Base-by-base conservation (phyloP, 305 asterid genomes). In the Rubia tinctorum region DNA sequence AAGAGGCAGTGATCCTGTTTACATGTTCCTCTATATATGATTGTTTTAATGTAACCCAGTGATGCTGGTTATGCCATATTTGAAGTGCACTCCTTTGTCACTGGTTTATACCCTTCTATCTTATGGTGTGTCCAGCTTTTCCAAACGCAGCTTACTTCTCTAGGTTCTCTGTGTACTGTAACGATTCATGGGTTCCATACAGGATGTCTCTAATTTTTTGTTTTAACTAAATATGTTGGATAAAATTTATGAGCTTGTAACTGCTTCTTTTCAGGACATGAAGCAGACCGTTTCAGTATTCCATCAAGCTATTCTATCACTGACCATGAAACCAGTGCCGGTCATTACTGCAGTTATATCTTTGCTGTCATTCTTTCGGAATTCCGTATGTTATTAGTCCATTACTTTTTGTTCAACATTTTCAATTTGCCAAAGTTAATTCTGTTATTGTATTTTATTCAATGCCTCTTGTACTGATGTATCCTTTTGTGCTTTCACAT, bases 311-410 rank as follows among this genome's bases (percentile, higher is more conserved):
- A 64, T 95, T 73, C 81, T 91, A 73, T 92, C 98, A 73, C 87
- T 85, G 22, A 77, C 70, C 73, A 82, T 87, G 49, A 93, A 85
- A 86, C 98, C 99, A 58, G 76, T 93, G 73, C 97, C 93, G 60
- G 88, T 91, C 82, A 76, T 87, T 80, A 75, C 88, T 78, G 95
- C 97, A 58, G 89, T 87, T 78, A 81, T 84, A 78, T 95, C 99
- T 34, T 82, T 92, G 81, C 86, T 88, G 70, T 92, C 99, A 49
- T 91, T 82, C 85, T 84, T 84, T 79, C 87, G 77, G 66, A 72
- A 88, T 83, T 78, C 84, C 73, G 99, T 95, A 92, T 73, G 96
- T 37, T 77, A 66, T 75, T 20, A 79, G 76, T 71, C 81, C 55
- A 72, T 39, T 63, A 13, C 58, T 66, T 51, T 5, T 39, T 77